Evolutionary conservation across 805 yeast species (phyloP).

Genomic region (Metschnikowia amazonensis): DNA sequence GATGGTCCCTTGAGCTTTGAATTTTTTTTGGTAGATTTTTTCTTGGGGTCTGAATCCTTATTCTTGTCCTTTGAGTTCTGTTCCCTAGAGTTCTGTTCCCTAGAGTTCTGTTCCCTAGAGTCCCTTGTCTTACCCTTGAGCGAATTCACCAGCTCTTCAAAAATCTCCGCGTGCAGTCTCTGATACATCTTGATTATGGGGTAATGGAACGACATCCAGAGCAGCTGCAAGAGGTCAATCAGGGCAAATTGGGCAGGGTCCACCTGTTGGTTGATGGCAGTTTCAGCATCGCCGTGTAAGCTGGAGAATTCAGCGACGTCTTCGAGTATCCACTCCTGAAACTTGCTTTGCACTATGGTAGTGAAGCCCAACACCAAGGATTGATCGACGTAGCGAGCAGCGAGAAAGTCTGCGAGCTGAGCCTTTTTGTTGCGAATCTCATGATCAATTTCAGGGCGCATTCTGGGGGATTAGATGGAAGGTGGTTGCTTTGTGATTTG

Average conservation of each 20-base stretch:
- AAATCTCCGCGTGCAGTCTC: conserved; percentile 29
- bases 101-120: no score
- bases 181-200: conserved; percentile 61
- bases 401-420: conserved; percentile 26
- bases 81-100: no score
- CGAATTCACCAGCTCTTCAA: conserved; percentile 16
- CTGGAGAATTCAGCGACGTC: conserved; percentile 33
- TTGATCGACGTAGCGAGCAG: conserved; percentile 31
- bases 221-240: conserved; percentile 35
- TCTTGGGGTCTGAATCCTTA: no score
- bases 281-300: background rate
- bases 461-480: no score
- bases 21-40: no score
- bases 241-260: conserved; percentile 33
- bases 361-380: conserved; percentile 48
- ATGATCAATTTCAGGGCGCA: conserved; percentile 7
- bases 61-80: no score
- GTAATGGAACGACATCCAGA: conserved; percentile 63
- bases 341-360: conserved; percentile 46
- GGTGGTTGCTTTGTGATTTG: no score
- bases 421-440: conserved; percentile 19
- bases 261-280: conserved; percentile 6
- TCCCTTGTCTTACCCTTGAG: conserved; percentile 13
- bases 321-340: conserved; percentile 36
- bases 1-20: conserved; percentile 7